Percentiles rank a stretch among this genome's conserved stretches.
Evolutionary conservation across 176 grass and related monocot species (phyloP).

Genomic region (Bothriochloa decipiens): DNA sequence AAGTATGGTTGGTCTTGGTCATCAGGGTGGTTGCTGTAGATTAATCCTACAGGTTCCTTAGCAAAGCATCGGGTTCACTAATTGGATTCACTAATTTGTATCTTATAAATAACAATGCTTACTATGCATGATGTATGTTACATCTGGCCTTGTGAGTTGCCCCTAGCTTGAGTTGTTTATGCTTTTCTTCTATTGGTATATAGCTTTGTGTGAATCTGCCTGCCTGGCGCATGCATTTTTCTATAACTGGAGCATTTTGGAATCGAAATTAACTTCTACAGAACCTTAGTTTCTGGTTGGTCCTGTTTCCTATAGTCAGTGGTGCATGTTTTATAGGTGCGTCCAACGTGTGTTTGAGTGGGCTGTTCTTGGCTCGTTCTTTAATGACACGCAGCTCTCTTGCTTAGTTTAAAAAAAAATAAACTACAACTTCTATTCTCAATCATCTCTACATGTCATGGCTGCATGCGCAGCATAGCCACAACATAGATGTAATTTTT

Average conservation of each 20-base stretch:
- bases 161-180: neutral
- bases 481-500: neutral
- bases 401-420: neutral
- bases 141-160: neutral
- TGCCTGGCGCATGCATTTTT: neutral
- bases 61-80: neutral
- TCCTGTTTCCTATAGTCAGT: neutral
- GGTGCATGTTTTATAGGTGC: neutral
- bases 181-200: neutral
- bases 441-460: slow-evolving; percentile 7
- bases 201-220: neutral
- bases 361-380: neutral
- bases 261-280: neutral
- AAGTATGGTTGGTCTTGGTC: neutral
- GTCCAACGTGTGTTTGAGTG: neutral
- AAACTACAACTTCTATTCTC: neutral
- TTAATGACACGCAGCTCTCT: neutral
- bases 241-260: neutral
- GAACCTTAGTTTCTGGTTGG: neutral
- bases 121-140: neutral
- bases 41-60: neutral
- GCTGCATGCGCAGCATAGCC: neutral
- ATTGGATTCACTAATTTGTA: no score
- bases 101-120: neutral
- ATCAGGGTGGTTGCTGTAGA: neutral